A percentile compares a stretch with the other conserved stretches of the same genome.
Conservation (phyloP, 208 protist species). For the Leishmania gerbilli region DNA sequence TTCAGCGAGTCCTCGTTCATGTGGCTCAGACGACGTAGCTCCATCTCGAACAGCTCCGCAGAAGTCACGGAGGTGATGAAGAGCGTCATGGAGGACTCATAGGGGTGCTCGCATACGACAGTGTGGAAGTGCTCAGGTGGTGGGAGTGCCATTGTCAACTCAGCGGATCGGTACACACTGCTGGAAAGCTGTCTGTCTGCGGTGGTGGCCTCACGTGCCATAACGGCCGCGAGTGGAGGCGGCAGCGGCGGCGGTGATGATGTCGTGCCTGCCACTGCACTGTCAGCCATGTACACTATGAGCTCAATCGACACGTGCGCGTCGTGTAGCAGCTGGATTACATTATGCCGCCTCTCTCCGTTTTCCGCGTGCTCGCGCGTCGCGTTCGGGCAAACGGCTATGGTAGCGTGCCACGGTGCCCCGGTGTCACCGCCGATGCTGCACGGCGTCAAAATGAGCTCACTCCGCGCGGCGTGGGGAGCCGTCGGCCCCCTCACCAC, state of each 20-base stretch:
- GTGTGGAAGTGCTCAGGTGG: constrained; percentile 38
- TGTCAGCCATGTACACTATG: background rate
- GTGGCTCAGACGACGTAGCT: constrained; percentile 37
- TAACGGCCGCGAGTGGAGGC: background rate
- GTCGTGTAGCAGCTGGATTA: constrained; percentile 6
- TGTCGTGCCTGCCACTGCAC: background rate
- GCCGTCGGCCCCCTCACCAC: background rate
- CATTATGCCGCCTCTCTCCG: background rate
- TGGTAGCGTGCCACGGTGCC: constrained; percentile 1
- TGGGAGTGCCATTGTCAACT: constrained; percentile 43
- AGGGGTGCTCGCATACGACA: constrained; percentile 52
- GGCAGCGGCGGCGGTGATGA: background rate
- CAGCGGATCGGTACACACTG: constrained; percentile 37
- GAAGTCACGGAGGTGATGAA: constrained; percentile 28
- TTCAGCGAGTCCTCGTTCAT: constrained; percentile 13
- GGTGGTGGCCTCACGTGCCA: background rate
- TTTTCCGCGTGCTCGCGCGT: background rate
- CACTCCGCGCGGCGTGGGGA: background rate
- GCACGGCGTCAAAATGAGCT: constrained; percentile 15
- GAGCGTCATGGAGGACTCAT: constrained; percentile 45
- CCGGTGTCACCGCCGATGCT: background rate
- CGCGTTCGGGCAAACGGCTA: background rate
- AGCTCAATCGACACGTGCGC: constrained; percentile 16
- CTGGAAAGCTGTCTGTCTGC: background rate
- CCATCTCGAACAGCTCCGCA: constrained; percentile 50